A percentile compares a stretch with the other conserved stretches of the same genome.
phyloP scores from a whole-genome alignment of 768 basidiomycete species.

The Amanita thiersii region DNA sequence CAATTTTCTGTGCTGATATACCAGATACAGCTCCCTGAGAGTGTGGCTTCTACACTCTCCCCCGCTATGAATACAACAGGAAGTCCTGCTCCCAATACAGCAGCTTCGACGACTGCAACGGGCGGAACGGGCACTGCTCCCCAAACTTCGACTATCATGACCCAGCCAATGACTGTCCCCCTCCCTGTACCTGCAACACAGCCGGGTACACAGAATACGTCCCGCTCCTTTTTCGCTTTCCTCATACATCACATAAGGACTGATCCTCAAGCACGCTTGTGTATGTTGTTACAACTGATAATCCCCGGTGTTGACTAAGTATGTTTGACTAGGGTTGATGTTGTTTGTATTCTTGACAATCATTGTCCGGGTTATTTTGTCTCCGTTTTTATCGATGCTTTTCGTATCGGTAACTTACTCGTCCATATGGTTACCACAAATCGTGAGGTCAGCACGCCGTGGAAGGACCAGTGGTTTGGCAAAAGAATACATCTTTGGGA shows the following conservation, averaged over 20 bases:
- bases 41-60: conserved; percentile 20
- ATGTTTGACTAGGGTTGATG: conserved; percentile 43
- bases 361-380: conserved; percentile 67
- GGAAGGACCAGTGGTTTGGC: conserved; percentile 64
- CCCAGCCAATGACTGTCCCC: conserved; percentile 12
- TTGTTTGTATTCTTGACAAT: conserved; percentile 63
- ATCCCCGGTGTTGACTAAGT: conserved; percentile 7
- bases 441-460: conserved; percentile 64
- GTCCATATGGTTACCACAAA: conserved; percentile 81
- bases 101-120: conserved; percentile 12
- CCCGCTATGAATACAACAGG: conserved; percentile 15
- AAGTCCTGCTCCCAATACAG: conserved; percentile 14
- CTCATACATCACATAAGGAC: conserved; percentile 52
- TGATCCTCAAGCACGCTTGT: conserved; percentile 66
- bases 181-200: conserved; percentile 17
- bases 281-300: conserved; percentile 30
- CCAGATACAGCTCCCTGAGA: conserved; percentile 78
- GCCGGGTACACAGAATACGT: conserved; percentile 15
- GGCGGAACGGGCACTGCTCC: conserved; percentile 9
- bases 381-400: conserved; percentile 54
- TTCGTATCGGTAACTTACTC: conserved; percentile 68
- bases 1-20: conserved; percentile 79
- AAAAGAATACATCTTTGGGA: conserved; percentile 69
- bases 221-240: conserved; percentile 37
- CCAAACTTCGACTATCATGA: conserved; percentile 11